phyloP scores from a whole-genome alignment of 176 grass and related monocot genomes.

The Oryza longistaminata region DNA sequence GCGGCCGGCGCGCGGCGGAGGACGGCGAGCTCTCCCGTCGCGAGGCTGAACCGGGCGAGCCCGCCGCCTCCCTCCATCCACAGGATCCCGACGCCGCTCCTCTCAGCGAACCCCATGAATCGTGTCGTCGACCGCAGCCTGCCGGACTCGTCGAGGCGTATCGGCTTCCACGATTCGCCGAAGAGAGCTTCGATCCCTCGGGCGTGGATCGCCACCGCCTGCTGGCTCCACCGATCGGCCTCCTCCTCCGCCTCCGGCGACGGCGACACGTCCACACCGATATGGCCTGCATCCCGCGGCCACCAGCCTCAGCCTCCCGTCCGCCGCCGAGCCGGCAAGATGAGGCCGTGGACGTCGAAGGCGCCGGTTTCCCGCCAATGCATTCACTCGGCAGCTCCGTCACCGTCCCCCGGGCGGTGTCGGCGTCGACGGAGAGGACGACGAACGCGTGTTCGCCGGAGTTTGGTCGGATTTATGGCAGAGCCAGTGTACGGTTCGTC shows the following conservation, averaged over 20 bases:
- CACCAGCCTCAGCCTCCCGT: slow-evolving; percentile 4
- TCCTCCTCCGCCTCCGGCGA: neutral
- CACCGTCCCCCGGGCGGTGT: neutral
- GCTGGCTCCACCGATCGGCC: neutral
- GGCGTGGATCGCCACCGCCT: neutral
- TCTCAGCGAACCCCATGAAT: slow-evolving; percentile 10
- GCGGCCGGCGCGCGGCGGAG: neutral
- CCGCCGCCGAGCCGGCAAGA: neutral
- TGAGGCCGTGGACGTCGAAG: neutral
- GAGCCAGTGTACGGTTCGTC: neutral
- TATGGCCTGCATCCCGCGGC: neutral
- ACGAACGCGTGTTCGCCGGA: neutral
- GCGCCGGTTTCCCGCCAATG: neutral
- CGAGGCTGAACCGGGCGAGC: neutral
- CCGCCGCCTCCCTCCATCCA: neutral
- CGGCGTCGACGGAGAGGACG: neutral
- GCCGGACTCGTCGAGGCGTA: neutral
- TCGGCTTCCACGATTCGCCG: neutral
- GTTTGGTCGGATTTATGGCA: neutral
- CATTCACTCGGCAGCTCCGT: neutral
- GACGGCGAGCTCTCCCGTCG: neutral
- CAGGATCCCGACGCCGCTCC: neutral
- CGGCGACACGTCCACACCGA: slow-evolving; percentile 3
- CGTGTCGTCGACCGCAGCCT: too few relatives aligned
- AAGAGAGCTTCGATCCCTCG: neutral